A percentile compares a stretch with the other conserved stretches of the same genome.
These are phyloP conservation scores for Wickerhamiella bombiphila DNA, from an alignment of 805 yeast species.

Conservation along the genomic window DNA sequence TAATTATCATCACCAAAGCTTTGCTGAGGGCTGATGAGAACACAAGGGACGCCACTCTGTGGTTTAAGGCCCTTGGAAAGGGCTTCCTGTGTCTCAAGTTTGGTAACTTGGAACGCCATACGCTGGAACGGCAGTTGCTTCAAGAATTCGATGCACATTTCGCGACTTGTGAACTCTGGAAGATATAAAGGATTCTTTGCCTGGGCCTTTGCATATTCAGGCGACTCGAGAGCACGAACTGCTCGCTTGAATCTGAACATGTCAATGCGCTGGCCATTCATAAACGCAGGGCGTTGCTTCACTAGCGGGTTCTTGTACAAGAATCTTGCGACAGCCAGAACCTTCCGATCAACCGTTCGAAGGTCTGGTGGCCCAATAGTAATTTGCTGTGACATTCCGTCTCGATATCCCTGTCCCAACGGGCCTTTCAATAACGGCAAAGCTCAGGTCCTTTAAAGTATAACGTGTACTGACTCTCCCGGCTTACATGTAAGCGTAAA, in stretches of 20 bases:
- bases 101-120: slow-evolving; percentile 60
- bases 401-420: too few species aligned
- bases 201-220: slow-evolving; percentile 46
- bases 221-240: slow-evolving; percentile 58
- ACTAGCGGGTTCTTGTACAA: slow-evolving; percentile 51
- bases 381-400: slow-evolving; percentile 12
- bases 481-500: too few species aligned
- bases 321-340: slow-evolving; percentile 55
- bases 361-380: slow-evolving; percentile 23
- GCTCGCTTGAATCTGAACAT: slow-evolving; percentile 79
- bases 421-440: too few species aligned
- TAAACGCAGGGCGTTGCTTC: slow-evolving; percentile 71
- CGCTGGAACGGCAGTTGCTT: slow-evolving; percentile 56
- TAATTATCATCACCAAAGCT: slow-evolving; percentile 35
- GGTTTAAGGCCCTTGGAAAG: slow-evolving; percentile 62
- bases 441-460: too few species aligned
- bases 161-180: slow-evolving; percentile 37
- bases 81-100: slow-evolving; percentile 43
- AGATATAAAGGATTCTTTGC: slow-evolving; percentile 25
- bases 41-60: slow-evolving; percentile 39
- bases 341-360: slow-evolving; percentile 33
- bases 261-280: slow-evolving; percentile 55
- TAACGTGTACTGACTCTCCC: too few species aligned
- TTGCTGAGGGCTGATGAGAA: slow-evolving; percentile 26
- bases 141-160: slow-evolving; percentile 48